Evolutionary conservation across 768 basidiomycete genomes (phyloP), one percentile per base, ranked within the genome.

Genomic region (Tylopilus subfusipes): DNA sequence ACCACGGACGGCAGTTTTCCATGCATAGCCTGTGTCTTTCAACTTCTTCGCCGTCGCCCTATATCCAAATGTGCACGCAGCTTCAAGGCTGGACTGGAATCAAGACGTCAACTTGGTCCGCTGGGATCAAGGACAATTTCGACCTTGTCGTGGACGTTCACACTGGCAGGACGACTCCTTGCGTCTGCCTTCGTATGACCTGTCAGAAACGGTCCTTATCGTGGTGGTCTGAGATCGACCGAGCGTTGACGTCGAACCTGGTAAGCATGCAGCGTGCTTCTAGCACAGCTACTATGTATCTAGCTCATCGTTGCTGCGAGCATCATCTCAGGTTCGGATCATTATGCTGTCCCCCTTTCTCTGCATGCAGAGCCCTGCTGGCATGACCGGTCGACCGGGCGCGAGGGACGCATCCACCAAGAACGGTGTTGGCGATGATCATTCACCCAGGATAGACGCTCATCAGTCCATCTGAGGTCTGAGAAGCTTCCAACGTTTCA

Each of bases 401-500:
- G 36, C 25, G 19, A 46, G 43, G 25, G 50, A 42, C 25, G 25
- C 39, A 22, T 24, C 48, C 33, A 7, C 51, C 44, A 19, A 18
- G 45, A 33, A 47, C 7, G 40, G 29, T n/a, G 3, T 24, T 9
- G 30, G 36, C 13, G 43, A 49, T 39, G 47, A 54, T 47, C 48
- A 22, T 31, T 39, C 25, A 42, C 13, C 27, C 3, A 40, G 24
- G 25, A 50, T 24, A 51, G 46, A 50, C 59, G 56, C 59, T 38
- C 56, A 62, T 50, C 34, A 43, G 34, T 6, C 21, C 29, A 38
- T 42, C 40, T 50, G 38, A 19, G 34, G 34, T 33, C 14, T 2
- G 42, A 59, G 63, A 64, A 65, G 55, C 38, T 48, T 27, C 29
- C 51, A 36, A 30, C 53, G 18, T 50, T 48, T 50, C 12, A 30